Percentiles rank a stretch among this genome's conserved stretches.
Conservation (phyloP, 139 green algal genomes). For the Chlorella sp. region DNA sequence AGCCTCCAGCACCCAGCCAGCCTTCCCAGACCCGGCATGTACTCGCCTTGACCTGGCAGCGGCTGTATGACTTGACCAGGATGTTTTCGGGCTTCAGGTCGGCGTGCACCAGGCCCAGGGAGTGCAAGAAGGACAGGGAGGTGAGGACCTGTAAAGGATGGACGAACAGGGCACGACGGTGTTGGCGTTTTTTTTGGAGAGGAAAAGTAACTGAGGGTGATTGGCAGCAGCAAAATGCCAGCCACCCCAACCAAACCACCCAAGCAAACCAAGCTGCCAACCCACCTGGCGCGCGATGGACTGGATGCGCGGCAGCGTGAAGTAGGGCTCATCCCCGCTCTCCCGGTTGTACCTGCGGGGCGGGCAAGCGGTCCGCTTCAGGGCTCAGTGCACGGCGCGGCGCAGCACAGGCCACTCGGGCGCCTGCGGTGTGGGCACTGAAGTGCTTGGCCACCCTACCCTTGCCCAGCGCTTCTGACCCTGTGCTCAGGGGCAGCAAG, state of each 20-base stretch:
- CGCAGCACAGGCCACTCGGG: too few species aligned
- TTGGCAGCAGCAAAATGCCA: not conserved
- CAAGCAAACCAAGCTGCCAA: constrained; percentile 10
- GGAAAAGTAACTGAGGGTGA: not conserved
- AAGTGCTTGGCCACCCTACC: too few species aligned
- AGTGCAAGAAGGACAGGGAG: constrained; percentile 91
- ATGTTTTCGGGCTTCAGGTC: constrained; percentile 99
- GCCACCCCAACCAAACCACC: too few species aligned
- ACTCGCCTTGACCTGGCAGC: constrained; percentile 73
- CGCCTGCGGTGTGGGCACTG: too few species aligned
- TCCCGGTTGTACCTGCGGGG: constrained; percentile 86
- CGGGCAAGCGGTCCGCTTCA: too few species aligned
- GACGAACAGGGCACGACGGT: not conserved
- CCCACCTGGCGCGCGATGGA: constrained; percentile 82
- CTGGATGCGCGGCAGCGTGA: constrained; percentile 89
- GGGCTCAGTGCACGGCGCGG: too few species aligned
- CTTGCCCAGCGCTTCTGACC: too few species aligned
- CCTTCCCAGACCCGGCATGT: too few species aligned
- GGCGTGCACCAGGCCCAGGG: constrained; percentile 90
- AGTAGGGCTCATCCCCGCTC: constrained; percentile 80
- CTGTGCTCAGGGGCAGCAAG: too few species aligned
- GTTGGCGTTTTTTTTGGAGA: too few species aligned
- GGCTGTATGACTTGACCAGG: constrained; percentile 88
- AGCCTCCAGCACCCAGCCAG: too few species aligned
- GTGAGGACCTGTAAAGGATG: constrained; percentile 61